Evolutionary conservation across 768 basidiomycete species (phyloP).

Genomic region (Collybia sp.): DNA sequence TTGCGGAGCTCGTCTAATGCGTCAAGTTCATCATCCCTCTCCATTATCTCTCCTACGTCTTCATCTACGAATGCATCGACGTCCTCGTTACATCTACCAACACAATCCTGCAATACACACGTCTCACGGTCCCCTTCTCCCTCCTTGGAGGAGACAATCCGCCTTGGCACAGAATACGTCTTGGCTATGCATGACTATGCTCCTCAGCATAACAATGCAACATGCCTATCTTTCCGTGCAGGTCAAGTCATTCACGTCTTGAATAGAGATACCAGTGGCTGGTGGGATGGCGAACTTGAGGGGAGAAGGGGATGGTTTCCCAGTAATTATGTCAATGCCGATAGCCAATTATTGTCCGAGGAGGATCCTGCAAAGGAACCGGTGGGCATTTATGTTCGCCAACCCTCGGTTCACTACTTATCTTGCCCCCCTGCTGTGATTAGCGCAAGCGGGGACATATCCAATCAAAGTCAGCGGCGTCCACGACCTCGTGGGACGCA

Average conservation of each 20-base stretch:
- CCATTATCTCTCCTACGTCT: constrained; percentile 49
- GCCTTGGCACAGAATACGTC: constrained; percentile 63
- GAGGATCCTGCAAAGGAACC: constrained; percentile 48
- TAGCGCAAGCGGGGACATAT: constrained; percentile 33
- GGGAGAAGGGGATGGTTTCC: constrained; percentile 96
- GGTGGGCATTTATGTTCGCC: constrained; percentile 22
- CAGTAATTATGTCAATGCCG: constrained; percentile 86
- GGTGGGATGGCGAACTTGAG: constrained; percentile 98
- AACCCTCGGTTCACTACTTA: no score
- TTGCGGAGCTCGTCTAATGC: constrained; percentile 49
- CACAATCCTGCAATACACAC: constrained; percentile 10
- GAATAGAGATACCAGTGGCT: constrained; percentile 83
- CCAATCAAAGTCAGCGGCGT: constrained; percentile 46
- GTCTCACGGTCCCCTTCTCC: constrained; percentile 35
- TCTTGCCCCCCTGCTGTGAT: no score
- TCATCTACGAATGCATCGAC: constrained; percentile 52
- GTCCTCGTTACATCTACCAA: constrained; percentile 41
- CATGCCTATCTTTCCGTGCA: constrained; percentile 84
- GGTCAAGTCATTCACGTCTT: constrained; percentile 92
- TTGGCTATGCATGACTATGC: constrained; percentile 90
- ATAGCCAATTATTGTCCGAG: constrained; percentile 50
- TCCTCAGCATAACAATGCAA: constrained; percentile 65
- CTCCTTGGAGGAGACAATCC: constrained; percentile 44
- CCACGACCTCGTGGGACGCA: constrained; percentile 51
- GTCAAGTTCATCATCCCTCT: constrained; percentile 52